These are phyloP conservation scores for Phellopilus nigrolimitatus DNA, from an alignment of 1,284 basidiomycete genomes.

Conservation along the genomic window DNA sequence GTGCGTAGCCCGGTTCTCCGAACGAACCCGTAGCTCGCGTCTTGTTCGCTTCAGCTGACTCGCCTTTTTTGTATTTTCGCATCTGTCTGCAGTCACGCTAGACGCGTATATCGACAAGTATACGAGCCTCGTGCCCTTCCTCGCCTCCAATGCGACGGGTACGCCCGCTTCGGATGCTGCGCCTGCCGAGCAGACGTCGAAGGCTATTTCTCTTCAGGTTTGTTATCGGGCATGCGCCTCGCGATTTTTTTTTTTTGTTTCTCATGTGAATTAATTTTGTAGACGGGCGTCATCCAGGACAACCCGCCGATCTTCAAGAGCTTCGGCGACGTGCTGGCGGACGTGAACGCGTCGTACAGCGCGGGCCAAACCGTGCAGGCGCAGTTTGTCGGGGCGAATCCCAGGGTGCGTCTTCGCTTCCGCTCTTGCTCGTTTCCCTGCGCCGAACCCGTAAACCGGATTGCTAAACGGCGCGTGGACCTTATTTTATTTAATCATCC, in stretches of 20 bases:
- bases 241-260: background rate
- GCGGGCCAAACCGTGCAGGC: conserved; percentile 56
- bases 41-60: background rate
- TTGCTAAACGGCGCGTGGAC: background rate
- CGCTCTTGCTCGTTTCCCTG: conserved; percentile 10
- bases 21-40: no score
- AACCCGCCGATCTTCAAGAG: conserved; percentile 47
- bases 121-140: conserved; percentile 55
- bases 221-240: conserved; percentile 16
- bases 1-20: conserved; percentile 40
- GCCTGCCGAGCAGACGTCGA: conserved; percentile 60
- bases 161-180: conserved; percentile 57
- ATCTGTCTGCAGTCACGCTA: conserved; percentile 48
- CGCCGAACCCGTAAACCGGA: background rate
- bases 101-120: conserved; percentile 81
- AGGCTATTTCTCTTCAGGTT: conserved; percentile 67
- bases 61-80: background rate
- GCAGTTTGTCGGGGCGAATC: conserved; percentile 74
- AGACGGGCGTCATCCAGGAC: conserved; percentile 65
- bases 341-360: conserved; percentile 53
- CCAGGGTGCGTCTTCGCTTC: conserved; percentile 46
- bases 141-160: conserved; percentile 46
- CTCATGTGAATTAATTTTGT: conserved; percentile 1
- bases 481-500: conserved; percentile 6
- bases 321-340: conserved; percentile 64